Evolutionary conservation across 495 filamentous ascomycete genomes (phyloP).

Genomic region (Chlorociboria aeruginascens): DNA sequence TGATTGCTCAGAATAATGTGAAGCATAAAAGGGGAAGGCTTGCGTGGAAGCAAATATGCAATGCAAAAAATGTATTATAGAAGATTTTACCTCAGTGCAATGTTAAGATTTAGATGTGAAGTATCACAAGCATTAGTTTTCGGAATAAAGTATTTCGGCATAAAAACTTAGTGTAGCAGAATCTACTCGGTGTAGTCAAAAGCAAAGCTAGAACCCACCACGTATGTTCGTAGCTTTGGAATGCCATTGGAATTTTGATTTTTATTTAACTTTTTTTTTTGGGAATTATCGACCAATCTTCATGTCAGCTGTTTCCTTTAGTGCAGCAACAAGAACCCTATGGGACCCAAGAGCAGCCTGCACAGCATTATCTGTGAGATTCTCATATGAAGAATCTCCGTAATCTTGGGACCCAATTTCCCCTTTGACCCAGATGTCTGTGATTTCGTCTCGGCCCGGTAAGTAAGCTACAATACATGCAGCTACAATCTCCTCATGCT

Average conservation of each 20-base stretch:
- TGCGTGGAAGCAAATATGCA: too few relatives aligned
- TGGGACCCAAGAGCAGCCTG: slow-evolving; percentile 48
- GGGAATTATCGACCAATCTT: slow-evolving; percentile 11
- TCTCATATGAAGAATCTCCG: slow-evolving; percentile 28
- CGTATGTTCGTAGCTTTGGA: background rate
- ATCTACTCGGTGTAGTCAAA: background rate
- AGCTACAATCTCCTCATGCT: slow-evolving; percentile 63
- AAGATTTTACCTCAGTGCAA: too few relatives aligned
- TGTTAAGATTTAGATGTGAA: too few relatives aligned
- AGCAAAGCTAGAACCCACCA: background rate
- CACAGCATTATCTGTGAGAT: slow-evolving; percentile 49
- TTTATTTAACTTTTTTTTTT: slow-evolving; percentile 6
- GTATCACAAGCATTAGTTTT: too few relatives aligned
- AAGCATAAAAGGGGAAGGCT: too few relatives aligned
- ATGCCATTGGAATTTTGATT: background rate
- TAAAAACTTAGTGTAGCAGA: too few relatives aligned
- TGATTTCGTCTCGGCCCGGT: slow-evolving; percentile 78
- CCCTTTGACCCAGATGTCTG: slow-evolving; percentile 88
- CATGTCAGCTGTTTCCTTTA: slow-evolving; percentile 20
- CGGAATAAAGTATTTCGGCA: too few relatives aligned
- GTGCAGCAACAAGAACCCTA: slow-evolving; percentile 37
- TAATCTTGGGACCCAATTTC: slow-evolving; percentile 34
- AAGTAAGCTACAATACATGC: slow-evolving; percentile 88
- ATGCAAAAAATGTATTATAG: too few relatives aligned
- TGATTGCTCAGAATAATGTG: too few relatives aligned